These are phyloP conservation scores for Candida easanensis DNA, from an alignment of 805 yeast genomes.

Conservation along the genomic window DNA sequence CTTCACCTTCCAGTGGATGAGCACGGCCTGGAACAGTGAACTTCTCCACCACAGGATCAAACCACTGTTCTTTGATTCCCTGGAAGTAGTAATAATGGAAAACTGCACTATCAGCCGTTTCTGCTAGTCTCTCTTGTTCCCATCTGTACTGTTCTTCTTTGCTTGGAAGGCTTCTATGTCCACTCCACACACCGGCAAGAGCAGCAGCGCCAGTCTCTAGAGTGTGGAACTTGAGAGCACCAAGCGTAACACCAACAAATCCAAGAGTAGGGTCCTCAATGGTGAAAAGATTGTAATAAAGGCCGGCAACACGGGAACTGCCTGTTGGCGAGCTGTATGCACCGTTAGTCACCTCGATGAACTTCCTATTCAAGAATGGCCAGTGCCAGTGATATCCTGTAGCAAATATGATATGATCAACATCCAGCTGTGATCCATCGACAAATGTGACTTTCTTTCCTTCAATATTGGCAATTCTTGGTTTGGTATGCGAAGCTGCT, in stretches of 20 bases:
- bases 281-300: slow-evolving; percentile 42
- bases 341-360: slow-evolving; percentile 26
- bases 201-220: slow-evolving; percentile 49
- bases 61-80: slow-evolving; percentile 5
- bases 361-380: slow-evolving; percentile 24
- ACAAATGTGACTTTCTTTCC: slow-evolving; percentile 33
- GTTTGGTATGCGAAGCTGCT: slow-evolving; percentile 5
- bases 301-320: slow-evolving; percentile 29
- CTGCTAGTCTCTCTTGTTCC: slow-evolving; percentile 28
- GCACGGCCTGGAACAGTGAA: slow-evolving; percentile 8
- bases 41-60: slow-evolving; percentile 6
- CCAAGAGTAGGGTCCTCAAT: slow-evolving; percentile 45
- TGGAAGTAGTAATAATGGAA: slow-evolving; percentile 9
- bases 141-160: slow-evolving; percentile 37
- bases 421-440: slow-evolving; percentile 40
- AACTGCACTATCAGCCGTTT: slow-evolving; percentile 16
- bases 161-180: slow-evolving; percentile 36
- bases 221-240: slow-evolving; percentile 45
- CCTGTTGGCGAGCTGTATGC: slow-evolving; percentile 2
- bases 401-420: slow-evolving; percentile 59
- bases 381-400: slow-evolving; percentile 58
- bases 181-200: slow-evolving; percentile 51
- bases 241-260: slow-evolving; percentile 36
- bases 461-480: slow-evolving; percentile 10
- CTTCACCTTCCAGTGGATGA: slow-evolving; percentile 8